Conservation (phyloP, 495 filamentous ascomycete species). For the Hypoxylon cercidicola region DNA sequence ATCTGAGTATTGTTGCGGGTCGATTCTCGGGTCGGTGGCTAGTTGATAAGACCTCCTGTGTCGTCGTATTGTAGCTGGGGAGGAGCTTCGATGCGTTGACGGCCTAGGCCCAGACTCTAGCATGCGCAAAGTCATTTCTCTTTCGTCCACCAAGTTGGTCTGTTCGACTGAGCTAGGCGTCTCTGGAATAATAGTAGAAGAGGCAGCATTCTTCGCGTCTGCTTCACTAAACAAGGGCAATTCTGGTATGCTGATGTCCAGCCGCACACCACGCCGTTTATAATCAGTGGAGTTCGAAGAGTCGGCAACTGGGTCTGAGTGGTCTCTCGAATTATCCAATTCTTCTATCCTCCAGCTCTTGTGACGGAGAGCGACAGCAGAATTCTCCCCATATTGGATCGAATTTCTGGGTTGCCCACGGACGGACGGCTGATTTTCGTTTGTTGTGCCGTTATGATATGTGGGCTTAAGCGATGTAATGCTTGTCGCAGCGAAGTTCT, state of each 20-base stretch:
- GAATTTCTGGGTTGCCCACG: no score
- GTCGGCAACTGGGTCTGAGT: not conserved
- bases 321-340: not conserved
- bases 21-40: conserved; percentile 20
- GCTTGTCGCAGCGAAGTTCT: no score
- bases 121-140: conserved; percentile 23
- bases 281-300: not conserved
- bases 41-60: conserved; percentile 20
- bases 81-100: not conserved
- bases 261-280: not conserved
- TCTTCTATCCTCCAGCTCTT: not conserved
- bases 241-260: not conserved
- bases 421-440: no score
- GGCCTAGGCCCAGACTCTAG: conserved; percentile 14
- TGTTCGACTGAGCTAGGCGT: no score
- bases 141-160: not conserved
- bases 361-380: not conserved
- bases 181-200: no score
- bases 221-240: not conserved
- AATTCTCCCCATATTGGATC: not conserved
- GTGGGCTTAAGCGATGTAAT: no score
- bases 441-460: no score
- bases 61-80: conserved; percentile 11
- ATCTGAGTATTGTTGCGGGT: conserved; percentile 16
- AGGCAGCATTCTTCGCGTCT: no score